Evolutionary conservation across 2,329 filamentous ascomycete genomes (phyloP), one percentile per base, ranked within the genome.

Genomic region (Xylariaceae sp.): DNA sequence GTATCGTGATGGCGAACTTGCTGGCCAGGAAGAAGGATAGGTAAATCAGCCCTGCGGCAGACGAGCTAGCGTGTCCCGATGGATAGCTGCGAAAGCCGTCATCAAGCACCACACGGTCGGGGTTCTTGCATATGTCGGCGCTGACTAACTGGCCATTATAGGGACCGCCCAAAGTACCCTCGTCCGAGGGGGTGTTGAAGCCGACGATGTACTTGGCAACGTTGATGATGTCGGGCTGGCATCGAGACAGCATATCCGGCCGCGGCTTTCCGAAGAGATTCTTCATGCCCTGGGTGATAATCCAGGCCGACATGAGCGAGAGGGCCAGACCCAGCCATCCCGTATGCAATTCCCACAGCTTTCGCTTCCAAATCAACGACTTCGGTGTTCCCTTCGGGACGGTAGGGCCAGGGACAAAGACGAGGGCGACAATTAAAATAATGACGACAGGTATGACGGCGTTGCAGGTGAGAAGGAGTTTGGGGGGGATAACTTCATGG

Each of bases 1-100:
- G 89, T 29, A 91, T 81, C 9, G 84, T 87, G 59, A 93, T 86
- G 56, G 86, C 83, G 67, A 93, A 89, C 71, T 93, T 93, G 73
- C 87, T 89, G 63, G 90, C 91, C 20, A 98, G 81, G 79, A 92
- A 97, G 48, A 98, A 84, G 1, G 89, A 89, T 16, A 96, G 82
- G 71, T 97, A 96, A 50, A 92, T 84, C 50, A 97, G 77, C 1
- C 93, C 93, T 10, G 88, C 87, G 65, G 90, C 91, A 3, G 89
- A 83, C 59, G 89, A 87, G 41, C 88, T 91, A 20, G 88, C 77
- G 75, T 93, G 90, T 0, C 90, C 90, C 52, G 87, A 90, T 0
- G 89, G 89, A 65, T 92, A 97, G 66, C 89, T 93, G 44, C 89
- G 83, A 75, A 96, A 97, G 1, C 90, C 92, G 68, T 96, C 91